Evolutionary conservation across 768 basidiomycete genomes (phyloP), one percentile per base, ranked within the genome.

Genomic region (Agaricus blazei): DNA sequence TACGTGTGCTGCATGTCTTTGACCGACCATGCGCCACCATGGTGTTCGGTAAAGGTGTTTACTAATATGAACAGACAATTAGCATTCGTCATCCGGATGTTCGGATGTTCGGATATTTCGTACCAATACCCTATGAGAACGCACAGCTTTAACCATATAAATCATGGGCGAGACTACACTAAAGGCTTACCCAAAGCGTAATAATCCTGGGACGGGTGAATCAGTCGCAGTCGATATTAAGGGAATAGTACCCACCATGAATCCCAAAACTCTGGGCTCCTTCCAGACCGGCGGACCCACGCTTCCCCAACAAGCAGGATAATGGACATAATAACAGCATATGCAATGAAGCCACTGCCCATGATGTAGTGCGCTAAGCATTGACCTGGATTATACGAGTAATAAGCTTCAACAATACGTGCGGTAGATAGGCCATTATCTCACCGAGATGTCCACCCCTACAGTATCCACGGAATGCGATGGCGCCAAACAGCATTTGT

Each of bases 1-100:
- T 64, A 91, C 84, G 91, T 93, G 68, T 96, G 93, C 63, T 95
- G 93, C 90, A 94, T 89, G 67, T 96, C 94, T 67, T 96, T 94
- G 51, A 87, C 87, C 2, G 84, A 88, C 94, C 94, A 96, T 0
- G 63, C 67, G 19, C 77, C 77, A 7, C 90, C 90, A 48, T 84
- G 88, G 65, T 97, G 93, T 64, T 93, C 90, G 0, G 93, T 95
- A 66, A 96, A 95, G 0, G 93, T 95, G 61, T 97, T 96, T 54
- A 97, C 87, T 82, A 62, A 54, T 28, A 67, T 60, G 62, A 34
- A 2, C 24, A 38, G 47, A 8, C 9, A 48, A 24, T 56, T 31
- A 53, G 36, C 38, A n/a, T 12, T 47, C 45, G 2, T 29, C 29
- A 12, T 26, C 36, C 46, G 23, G 47, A 6, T 26, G 26, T 19